These are phyloP conservation scores for Macrophomina tecta DNA, from an alignment of 2,329 filamentous ascomycete species.

Conservation along the genomic window DNA sequence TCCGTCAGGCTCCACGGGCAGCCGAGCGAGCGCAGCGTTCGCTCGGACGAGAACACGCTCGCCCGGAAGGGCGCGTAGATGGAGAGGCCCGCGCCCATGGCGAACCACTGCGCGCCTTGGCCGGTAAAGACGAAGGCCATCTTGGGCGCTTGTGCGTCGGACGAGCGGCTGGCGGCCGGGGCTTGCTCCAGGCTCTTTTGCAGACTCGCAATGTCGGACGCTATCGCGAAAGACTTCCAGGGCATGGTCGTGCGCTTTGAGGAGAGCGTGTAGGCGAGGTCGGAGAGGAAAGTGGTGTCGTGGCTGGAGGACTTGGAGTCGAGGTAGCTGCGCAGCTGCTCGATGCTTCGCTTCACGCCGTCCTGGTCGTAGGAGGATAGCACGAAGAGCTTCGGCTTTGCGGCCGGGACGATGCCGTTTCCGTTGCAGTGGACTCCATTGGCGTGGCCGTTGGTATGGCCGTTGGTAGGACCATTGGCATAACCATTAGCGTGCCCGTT, in stretches of 20 bases:
- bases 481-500: too few species aligned
- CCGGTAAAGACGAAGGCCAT: constrained; percentile 39
- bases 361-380: constrained; percentile 9
- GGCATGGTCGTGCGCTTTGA: constrained; percentile 3
- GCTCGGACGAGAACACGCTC: constrained; percentile 24
- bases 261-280: constrained; percentile 21
- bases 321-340: constrained; percentile 1
- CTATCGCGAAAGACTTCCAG: constrained; percentile 10
- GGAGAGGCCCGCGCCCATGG: constrained; percentile 30
- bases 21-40: constrained; percentile 20
- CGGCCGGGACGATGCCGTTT: neutral
- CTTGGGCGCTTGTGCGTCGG: neutral
- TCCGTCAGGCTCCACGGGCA: constrained; percentile 31
- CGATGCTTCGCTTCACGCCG: neutral
- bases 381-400: constrained; percentile 12
- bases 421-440: neutral
- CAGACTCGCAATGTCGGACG: neutral
- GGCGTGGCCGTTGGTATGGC: neutral
- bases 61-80: neutral
- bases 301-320: neutral
- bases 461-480: neutral
- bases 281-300: constrained; percentile 6
- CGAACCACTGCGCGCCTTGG: constrained; percentile 39
- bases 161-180: constrained; percentile 7
- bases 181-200: neutral